phyloP scores from a whole-genome alignment of 139 green algal species.

The Chlamydomonas urium region DNA sequence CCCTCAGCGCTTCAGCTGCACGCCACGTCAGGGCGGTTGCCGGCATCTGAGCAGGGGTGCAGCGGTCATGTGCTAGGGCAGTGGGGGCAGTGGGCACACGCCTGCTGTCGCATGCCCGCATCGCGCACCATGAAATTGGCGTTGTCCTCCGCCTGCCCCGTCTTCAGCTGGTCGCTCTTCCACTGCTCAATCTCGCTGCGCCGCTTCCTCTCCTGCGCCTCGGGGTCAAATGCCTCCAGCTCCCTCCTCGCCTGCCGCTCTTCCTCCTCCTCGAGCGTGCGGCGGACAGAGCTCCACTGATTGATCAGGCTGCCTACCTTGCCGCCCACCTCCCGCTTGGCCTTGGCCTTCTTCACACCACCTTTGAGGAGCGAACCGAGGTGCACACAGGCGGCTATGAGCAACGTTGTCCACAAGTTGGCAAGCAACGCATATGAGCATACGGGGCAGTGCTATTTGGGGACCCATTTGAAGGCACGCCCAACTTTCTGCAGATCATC shows the following conservation, averaged over 20 bases:
- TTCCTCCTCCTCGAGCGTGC: conserved; percentile 44
- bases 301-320: conserved; percentile 54
- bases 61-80: too few species aligned
- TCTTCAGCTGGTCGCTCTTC: conserved; percentile 54
- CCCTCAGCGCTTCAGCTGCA: too few species aligned
- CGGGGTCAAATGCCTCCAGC: conserved; percentile 16
- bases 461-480: too few species aligned
- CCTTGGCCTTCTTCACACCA: conserved; percentile 5
- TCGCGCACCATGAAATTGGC: conserved; percentile 66
- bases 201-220: conserved; percentile 33
- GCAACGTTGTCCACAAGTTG: neutral
- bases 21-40: too few species aligned
- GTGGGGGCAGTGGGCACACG: too few species aligned
- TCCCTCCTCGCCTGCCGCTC: conserved; percentile 17
- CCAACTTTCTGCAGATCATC: too few species aligned
- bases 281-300: conserved; percentile 56
- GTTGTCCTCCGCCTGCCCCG: conserved; percentile 47
- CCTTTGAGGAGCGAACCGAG: neutral
- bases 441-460: neutral
- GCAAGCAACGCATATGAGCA: neutral
- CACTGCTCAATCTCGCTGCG: conserved; percentile 56
- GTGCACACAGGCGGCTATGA: neutral
- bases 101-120: too few species aligned
- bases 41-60: too few species aligned
- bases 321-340: conserved; percentile 16